Evolutionary conservation across 177 flowering plant genomes (phyloP), one percentile per base, ranked within the genome.

Genomic region (Vitis hybrid): DNA sequence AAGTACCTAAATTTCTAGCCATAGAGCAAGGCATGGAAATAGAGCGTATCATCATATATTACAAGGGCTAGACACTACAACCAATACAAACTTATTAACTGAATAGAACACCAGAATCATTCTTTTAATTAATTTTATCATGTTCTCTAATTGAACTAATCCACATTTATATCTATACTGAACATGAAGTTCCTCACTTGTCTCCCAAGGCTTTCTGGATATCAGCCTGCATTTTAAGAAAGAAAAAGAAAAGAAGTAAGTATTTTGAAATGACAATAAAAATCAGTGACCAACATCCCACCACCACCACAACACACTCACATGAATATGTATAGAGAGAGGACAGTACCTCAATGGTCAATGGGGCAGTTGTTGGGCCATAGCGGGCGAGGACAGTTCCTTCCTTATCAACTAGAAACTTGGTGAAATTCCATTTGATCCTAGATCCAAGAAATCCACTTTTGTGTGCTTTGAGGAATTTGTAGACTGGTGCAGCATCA

Each of bases 381-480:
- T 89, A 95, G 10, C 97, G 97, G 1, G 55, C 24, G 50, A 90
- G 66, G 33, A 85, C 95, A 2, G 63, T 76, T 3, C 98, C 98
- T 20, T 90, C 90, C 77, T 84, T 89, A 49, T 83, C 92, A 24
- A 95, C 87, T 19, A 95, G 71, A 76, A 95, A 95, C 77, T 95
- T 95, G 47, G 95, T 88, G 81, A 95, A 95, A 73, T 93, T 95
- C 98, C 97, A 95, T 71, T 93, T 89, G 67, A 95, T 87, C 69
- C 90, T 73, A 51, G 82, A 63, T 11, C 98, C 92, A 60, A 85
- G 13, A 54, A 76, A 69, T 33, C 90, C 88, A 51, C 77, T 2
- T 72, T 77, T 83, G 28, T 79, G 83, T 15, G 85, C 79, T 74
- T 93, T 95, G 1, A 95, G 86, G 67, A 87, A 95, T 74, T 83